Conservation (phyloP, 2,329 filamentous ascomycete genomes). For the Colletotrichum coccodes region DNA sequence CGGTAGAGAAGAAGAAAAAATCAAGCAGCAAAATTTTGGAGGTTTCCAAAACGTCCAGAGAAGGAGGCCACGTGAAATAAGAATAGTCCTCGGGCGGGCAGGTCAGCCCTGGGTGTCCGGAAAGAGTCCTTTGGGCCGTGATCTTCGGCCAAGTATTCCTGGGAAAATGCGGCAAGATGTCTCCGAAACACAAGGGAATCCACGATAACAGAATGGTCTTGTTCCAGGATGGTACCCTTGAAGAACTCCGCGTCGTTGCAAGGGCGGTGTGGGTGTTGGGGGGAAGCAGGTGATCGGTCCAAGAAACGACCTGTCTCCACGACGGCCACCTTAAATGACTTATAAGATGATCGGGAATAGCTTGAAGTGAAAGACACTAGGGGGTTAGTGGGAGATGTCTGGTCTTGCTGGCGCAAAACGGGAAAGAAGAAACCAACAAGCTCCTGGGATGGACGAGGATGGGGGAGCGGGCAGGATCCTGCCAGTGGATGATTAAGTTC, state of each 20-base stretch:
- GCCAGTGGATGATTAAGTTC: constrained; percentile 31
- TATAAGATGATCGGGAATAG: constrained; percentile 27
- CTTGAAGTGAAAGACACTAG: constrained; percentile 29
- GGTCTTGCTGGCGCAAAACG: constrained; percentile 35
- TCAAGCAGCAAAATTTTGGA: constrained; percentile 29
- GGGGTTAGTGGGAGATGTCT: constrained; percentile 33
- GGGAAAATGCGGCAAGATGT: constrained; percentile 31
- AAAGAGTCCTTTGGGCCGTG: constrained; percentile 30
- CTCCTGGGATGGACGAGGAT: constrained; percentile 33
- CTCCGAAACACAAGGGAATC: constrained; percentile 35
- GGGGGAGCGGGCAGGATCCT: constrained; percentile 30
- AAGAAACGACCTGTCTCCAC: constrained; percentile 35
- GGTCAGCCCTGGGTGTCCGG: constrained; percentile 32
- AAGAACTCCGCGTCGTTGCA: constrained; percentile 32
- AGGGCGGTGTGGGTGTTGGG: constrained; percentile 33
- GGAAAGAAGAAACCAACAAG: constrained; percentile 33
- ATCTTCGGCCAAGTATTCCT: constrained; percentile 34
- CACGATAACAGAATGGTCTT: constrained; percentile 33
- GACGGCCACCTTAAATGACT: constrained; percentile 31
- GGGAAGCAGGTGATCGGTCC: constrained; percentile 35
- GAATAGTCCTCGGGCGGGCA: constrained; percentile 32
- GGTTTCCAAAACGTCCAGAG: constrained; percentile 23
- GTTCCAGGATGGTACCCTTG: constrained; percentile 33
- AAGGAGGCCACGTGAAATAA: constrained; percentile 35
- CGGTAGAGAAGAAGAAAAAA: constrained; percentile 34